phyloP scores from a whole-genome alignment of 768 basidiomycete species.

The Paxillus involutus region DNA sequence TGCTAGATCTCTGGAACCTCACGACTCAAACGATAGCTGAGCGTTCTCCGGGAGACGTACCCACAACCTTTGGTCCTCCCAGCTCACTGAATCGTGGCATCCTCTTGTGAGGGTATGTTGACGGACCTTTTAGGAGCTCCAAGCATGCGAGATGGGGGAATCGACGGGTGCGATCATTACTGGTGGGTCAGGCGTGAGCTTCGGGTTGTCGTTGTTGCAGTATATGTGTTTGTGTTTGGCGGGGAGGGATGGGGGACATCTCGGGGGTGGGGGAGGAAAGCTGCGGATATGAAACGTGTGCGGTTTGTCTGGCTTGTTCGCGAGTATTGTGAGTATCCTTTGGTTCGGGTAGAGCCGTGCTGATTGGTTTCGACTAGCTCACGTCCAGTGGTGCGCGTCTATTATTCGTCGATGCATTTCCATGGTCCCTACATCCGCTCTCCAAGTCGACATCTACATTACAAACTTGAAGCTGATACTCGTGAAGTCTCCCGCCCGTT shows the following conservation, averaged over 20 bases:
- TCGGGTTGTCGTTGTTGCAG: slow-evolving; percentile 65
- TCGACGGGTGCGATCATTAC: slow-evolving; percentile 60
- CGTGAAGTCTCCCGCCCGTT: slow-evolving; percentile 6
- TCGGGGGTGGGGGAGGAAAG: slow-evolving; percentile 46
- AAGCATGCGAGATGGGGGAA: slow-evolving; percentile 57
- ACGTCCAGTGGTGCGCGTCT: slow-evolving; percentile 76
- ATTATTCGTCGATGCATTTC: slow-evolving; percentile 61
- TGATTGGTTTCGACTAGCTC: slow-evolving; percentile 40
- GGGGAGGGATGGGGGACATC: slow-evolving; percentile 47
- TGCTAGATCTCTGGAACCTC: slow-evolving; percentile 60
- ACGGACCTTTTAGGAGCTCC: slow-evolving; percentile 71
- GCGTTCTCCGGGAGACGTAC: slow-evolving; percentile 25
- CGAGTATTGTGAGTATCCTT: slow-evolving; percentile 60
- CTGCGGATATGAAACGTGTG: slow-evolving; percentile 50
- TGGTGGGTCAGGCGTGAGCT: slow-evolving; percentile 78
- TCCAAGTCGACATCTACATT: slow-evolving; percentile 75
- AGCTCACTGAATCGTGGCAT: slow-evolving; percentile 45
- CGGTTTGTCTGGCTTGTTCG: slow-evolving; percentile 78
- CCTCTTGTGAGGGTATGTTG: slow-evolving; percentile 55
- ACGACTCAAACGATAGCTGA: slow-evolving; percentile 41
- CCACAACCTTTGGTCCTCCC: slow-evolving; percentile 1
- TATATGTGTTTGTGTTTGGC: slow-evolving; percentile 59
- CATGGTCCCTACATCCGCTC: slow-evolving; percentile 44
- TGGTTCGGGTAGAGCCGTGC: background rate
- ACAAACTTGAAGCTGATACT: slow-evolving; percentile 50